A percentile compares a stretch with the other conserved stretches of the same genome.
phyloP scores from a whole-genome alignment of 306 rosid genomes.

The Erythrophleum fordii region DNA sequence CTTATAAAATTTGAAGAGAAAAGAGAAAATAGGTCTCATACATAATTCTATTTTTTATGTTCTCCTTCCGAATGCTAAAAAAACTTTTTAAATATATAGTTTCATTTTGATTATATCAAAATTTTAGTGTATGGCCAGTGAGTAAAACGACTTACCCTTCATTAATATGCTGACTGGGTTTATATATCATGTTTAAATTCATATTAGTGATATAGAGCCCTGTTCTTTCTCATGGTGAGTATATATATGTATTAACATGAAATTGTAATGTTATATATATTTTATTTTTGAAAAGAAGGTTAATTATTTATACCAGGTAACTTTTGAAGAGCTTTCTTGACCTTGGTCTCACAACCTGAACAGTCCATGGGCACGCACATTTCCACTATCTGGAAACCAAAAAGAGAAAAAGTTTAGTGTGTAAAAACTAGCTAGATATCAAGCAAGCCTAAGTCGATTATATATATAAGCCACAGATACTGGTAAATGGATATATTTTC shows the following conservation, averaged over 20 bases:
- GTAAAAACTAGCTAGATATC: not conserved
- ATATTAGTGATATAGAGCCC: too few species aligned
- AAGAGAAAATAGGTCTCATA: too few species aligned
- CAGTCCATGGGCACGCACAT: conserved; percentile 73
- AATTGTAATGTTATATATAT: not conserved
- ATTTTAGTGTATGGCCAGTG: too few species aligned
- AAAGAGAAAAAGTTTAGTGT: not conserved
- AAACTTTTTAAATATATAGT: too few species aligned
- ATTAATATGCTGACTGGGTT: too few species aligned
- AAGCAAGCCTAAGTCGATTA: not conserved
- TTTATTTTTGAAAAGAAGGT: not conserved
- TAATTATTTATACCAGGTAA: conserved; percentile 46
- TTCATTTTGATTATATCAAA: too few species aligned
- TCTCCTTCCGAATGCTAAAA: too few species aligned
- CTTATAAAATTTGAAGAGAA: too few species aligned
- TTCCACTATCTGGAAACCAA: conserved; percentile 62
- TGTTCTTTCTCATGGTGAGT: too few species aligned
- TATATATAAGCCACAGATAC: not conserved
- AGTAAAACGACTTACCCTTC: too few species aligned
- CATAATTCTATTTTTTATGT: too few species aligned
- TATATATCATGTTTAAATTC: too few species aligned
- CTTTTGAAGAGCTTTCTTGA: conserved; percentile 64
- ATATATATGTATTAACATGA: not conserved
- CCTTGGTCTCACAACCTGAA: conserved; percentile 65
- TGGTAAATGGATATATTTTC: not conserved